These are phyloP conservation scores for Claviceps fusiformis DNA, from an alignment of 2,329 filamentous ascomycete species.

Conservation along the genomic window DNA sequence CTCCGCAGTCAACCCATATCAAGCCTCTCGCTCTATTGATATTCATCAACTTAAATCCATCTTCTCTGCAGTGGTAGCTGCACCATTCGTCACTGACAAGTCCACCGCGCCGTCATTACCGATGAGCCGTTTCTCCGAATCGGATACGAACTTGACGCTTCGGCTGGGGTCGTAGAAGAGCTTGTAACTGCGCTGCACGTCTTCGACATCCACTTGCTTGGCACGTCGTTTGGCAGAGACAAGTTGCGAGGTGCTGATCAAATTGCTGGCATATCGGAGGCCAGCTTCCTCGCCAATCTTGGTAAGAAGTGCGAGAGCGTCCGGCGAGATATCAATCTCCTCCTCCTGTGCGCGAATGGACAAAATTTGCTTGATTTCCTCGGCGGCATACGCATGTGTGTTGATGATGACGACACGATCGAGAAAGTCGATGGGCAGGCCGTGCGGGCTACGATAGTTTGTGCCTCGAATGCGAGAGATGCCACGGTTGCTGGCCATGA, in stretches of 20 bases:
- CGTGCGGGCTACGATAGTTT: conserved; percentile 84
- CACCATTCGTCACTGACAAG: conserved; percentile 36
- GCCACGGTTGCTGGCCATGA: conserved; percentile 97
- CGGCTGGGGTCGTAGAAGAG: conserved; percentile 84
- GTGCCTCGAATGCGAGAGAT: conserved; percentile 86
- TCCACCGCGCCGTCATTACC: conserved; percentile 72
- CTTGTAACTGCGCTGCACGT: conserved; percentile 86
- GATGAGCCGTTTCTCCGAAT: conserved; percentile 88
- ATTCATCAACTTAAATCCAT: conserved; percentile 31
- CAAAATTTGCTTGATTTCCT: conserved; percentile 87
- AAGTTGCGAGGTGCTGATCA: conserved; percentile 88
- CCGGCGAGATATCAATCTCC: conserved; percentile 80
- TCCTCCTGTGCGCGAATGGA: conserved; percentile 90
- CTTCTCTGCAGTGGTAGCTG: conserved; percentile 25
- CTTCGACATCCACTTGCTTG: conserved; percentile 70
- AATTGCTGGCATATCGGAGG: conserved; percentile 89
- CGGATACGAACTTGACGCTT: conserved; percentile 79
- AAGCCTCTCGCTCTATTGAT: not conserved
- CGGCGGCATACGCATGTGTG: conserved; percentile 68
- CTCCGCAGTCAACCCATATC: not conserved
- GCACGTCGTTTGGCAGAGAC: conserved; percentile 74
- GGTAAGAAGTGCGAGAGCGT: conserved; percentile 82
- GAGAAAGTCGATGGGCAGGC: conserved; percentile 86
- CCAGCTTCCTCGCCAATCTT: conserved; percentile 93
- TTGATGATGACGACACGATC: conserved; percentile 94